phyloP scores from a whole-genome alignment of 495 filamentous ascomycete genomes.

The Elaphomyces granulatus region DNA sequence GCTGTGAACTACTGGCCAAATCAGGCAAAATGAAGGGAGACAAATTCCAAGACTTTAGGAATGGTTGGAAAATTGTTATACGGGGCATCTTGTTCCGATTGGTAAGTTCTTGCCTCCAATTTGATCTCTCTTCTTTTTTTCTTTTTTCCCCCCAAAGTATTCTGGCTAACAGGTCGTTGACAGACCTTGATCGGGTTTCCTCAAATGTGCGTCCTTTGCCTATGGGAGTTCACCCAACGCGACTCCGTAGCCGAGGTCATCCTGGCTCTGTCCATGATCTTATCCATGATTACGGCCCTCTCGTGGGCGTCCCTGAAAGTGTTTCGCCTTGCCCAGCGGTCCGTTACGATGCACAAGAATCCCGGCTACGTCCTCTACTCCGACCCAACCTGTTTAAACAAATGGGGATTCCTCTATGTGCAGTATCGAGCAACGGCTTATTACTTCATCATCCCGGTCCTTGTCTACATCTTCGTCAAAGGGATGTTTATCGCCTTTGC shows the following conservation, averaged over 20 bases:
- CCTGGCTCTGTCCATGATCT: conserved; percentile 76
- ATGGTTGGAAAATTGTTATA: conserved; percentile 73
- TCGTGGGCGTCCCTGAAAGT: conserved; percentile 84
- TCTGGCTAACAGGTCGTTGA: neutral
- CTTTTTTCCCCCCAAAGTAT: conserved; percentile 17
- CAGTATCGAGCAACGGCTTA: conserved; percentile 95
- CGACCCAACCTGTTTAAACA: conserved; percentile 81
- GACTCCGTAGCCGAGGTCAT: conserved; percentile 85
- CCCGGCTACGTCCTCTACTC: conserved; percentile 96
- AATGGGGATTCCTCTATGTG: conserved; percentile 97
- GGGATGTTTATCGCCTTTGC: conserved; percentile 80
- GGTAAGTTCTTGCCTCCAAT: too few relatives aligned
- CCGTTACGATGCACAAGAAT: conserved; percentile 84
- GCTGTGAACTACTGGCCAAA: conserved; percentile 59
- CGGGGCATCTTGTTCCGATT: conserved; percentile 89
- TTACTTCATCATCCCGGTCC: conserved; percentile 81
- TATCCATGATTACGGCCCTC: conserved; percentile 67
- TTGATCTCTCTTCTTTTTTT: too few relatives aligned
- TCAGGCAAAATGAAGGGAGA: conserved; percentile 69
- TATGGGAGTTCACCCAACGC: conserved; percentile 82
- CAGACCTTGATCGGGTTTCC: conserved; percentile 80
- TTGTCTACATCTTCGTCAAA: conserved; percentile 73
- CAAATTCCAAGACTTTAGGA: conserved; percentile 87
- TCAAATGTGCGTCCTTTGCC: conserved; percentile 77
- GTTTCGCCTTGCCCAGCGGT: conserved; percentile 73